These are phyloP conservation scores for Alternaria panax DNA, from an alignment of 2,329 filamentous ascomycete genomes.

Conservation along the genomic window DNA sequence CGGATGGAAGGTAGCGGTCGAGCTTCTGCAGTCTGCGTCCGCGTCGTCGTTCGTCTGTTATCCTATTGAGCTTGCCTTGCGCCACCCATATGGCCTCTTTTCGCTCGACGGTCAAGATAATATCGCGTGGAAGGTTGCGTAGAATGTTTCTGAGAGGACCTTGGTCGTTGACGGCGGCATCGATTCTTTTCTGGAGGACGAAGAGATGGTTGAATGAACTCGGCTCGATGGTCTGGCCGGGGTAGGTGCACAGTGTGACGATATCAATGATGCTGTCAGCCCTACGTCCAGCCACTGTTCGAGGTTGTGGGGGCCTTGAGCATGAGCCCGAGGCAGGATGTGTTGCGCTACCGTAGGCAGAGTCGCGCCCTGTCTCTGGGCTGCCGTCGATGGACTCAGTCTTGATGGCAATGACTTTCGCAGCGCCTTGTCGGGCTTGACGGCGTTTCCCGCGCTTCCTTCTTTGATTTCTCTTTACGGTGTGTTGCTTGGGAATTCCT, in stretches of 20 bases:
- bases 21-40: not conserved
- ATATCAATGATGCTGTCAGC: not conserved
- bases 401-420: not conserved
- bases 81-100: conserved; percentile 1
- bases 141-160: not conserved
- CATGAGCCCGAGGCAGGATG: not conserved
- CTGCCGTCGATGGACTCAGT: not conserved
- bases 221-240: not conserved
- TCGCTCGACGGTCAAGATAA: not conserved
- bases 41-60: not conserved
- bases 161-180: not conserved
- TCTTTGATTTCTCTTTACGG: not conserved
- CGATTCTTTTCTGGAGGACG: not conserved
- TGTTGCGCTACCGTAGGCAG: not conserved
- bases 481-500: not conserved
- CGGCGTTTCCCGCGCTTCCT: not conserved
- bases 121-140: not conserved
- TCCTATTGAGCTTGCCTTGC: not conserved
- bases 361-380: not conserved
- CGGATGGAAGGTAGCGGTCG: not conserved
- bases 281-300: not conserved
- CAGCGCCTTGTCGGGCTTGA: not conserved
- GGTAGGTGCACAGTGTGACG: not conserved
- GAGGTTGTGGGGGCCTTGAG: not conserved
- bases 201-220: not conserved